These are phyloP conservation scores for Panaeolus papilionaceus DNA, from an alignment of 768 basidiomycete species.

Conservation along the genomic window DNA sequence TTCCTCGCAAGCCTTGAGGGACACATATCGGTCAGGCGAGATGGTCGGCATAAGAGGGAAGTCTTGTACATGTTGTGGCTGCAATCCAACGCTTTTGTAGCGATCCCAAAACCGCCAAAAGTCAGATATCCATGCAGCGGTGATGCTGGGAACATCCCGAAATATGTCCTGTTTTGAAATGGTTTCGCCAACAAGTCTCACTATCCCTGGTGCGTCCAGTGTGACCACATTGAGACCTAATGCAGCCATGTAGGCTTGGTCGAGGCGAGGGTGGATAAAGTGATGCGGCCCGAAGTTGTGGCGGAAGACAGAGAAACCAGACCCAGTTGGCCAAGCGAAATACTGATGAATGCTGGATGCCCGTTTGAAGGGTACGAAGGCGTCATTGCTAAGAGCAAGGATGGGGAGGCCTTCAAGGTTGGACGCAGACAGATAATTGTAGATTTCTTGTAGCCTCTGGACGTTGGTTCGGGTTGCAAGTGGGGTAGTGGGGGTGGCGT, in stretches of 20 bases:
- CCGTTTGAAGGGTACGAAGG: conserved; percentile 33
- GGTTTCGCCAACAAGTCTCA: background rate
- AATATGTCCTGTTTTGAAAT: background rate
- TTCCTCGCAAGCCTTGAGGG: conserved; percentile 35
- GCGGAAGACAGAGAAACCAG: background rate
- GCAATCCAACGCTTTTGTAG: conserved; percentile 24
- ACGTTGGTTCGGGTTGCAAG: background rate
- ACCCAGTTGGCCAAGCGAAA: conserved; percentile 28
- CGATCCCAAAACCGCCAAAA: conserved; percentile 41
- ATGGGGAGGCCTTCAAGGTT: conserved; percentile 37
- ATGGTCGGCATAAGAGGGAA: conserved; percentile 44
- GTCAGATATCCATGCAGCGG: background rate
- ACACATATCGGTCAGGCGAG: conserved; percentile 33
- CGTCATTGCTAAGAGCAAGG: conserved; percentile 41
- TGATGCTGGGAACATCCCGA: background rate
- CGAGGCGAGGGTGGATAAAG: conserved; percentile 37
- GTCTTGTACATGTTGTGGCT: conserved; percentile 22
- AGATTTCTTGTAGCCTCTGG: conserved; percentile 31
- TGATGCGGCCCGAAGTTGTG: conserved; percentile 31
- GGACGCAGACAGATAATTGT: conserved; percentile 32
- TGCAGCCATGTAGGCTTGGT: conserved; percentile 23
- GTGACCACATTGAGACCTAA: conserved; percentile 33
- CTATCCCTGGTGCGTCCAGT: conserved; percentile 19
- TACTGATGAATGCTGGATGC: conserved; percentile 28
- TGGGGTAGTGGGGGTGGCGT: background rate